These are phyloP conservation scores for Paramecium pentaurelia DNA, from an alignment of 73 alveolate genomes.

Conservation along the genomic window DNA sequence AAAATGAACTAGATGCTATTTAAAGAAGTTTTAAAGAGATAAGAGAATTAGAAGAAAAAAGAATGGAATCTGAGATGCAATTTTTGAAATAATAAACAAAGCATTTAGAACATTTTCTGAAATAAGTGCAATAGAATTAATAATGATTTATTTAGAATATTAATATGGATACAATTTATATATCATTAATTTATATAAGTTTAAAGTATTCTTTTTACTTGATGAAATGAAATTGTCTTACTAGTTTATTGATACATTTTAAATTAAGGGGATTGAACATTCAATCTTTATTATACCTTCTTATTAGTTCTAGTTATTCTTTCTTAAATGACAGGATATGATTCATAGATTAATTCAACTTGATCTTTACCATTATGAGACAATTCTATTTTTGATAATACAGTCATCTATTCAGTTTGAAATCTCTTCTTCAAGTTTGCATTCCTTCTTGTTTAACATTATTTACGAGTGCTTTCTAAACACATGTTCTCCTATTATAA, in stretches of 20 bases:
- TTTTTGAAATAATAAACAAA: slow-evolving; percentile 70
- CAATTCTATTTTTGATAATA: neutral
- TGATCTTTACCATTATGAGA: neutral
- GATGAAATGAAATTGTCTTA: neutral
- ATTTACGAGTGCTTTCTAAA: neutral
- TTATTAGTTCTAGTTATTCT: neutral
- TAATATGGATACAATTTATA: neutral
- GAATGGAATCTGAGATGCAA: slow-evolving; percentile 68
- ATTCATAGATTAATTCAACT: neutral
- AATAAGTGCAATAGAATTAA: slow-evolving; percentile 37
- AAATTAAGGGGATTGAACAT: neutral
- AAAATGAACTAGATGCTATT: slow-evolving; percentile 69
- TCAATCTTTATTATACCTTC: neutral
- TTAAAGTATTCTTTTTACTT: neutral
- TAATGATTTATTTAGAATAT: neutral
- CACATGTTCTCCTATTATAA: neutral
- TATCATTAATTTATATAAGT: neutral
- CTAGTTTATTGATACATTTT: neutral
- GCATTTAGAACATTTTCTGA: slow-evolving; percentile 70
- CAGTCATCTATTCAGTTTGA: neutral
- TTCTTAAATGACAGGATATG: neutral
- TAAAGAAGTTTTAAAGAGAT: slow-evolving; percentile 69
- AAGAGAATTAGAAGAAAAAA: slow-evolving; percentile 67
- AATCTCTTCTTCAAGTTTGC: neutral
- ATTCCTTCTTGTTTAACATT: neutral